Conservation (phyloP, 805 yeast genomes). For the Candida tibetensis region DNA sequence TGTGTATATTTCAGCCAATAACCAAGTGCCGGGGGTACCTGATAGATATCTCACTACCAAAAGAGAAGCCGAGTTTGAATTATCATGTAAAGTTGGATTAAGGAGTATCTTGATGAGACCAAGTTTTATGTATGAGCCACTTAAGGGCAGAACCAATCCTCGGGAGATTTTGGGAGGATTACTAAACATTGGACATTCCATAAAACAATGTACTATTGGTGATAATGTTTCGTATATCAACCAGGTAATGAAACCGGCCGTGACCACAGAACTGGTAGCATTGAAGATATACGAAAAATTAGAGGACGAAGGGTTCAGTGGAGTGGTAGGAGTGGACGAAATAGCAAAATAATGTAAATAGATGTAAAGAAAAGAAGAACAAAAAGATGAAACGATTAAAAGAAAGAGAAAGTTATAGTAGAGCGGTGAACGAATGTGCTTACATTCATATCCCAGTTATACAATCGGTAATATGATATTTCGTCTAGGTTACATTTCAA, state of each 20-base stretch:
- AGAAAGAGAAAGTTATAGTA: too few relatives aligned
- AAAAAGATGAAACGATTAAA: too few relatives aligned
- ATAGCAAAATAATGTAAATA: slow-evolving; percentile 20
- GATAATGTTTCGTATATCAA: slow-evolving; percentile 38
- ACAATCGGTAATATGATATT: too few relatives aligned
- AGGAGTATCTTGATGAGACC: slow-evolving; percentile 73
- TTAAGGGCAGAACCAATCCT: slow-evolving; percentile 24
- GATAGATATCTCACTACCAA: slow-evolving; percentile 71
- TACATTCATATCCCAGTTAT: too few relatives aligned
- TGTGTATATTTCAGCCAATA: slow-evolving; percentile 81
- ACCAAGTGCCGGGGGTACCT: slow-evolving; percentile 66
- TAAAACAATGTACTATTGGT: slow-evolving; percentile 44
- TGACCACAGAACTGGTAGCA: slow-evolving; percentile 70
- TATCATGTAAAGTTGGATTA: slow-evolving; percentile 43
- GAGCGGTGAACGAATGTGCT: too few relatives aligned
- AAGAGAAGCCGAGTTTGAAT: slow-evolving; percentile 68
- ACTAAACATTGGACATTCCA: slow-evolving; percentile 42
- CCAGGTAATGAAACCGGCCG: slow-evolving; percentile 55
- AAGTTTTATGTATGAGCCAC: slow-evolving; percentile 65
- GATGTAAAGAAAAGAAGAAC: too few relatives aligned
- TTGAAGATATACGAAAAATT: slow-evolving; percentile 53
- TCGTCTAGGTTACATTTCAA: too few relatives aligned
- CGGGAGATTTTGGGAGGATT: slow-evolving; percentile 43
- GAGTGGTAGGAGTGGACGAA: slow-evolving; percentile 59
- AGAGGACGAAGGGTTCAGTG: slow-evolving; percentile 47